A percentile compares a stretch with the other conserved stretches of the same genome.
These are phyloP conservation scores for Vitis riparia DNA, from an alignment of 164 flowering plant genomes.

Conservation along the genomic window DNA sequence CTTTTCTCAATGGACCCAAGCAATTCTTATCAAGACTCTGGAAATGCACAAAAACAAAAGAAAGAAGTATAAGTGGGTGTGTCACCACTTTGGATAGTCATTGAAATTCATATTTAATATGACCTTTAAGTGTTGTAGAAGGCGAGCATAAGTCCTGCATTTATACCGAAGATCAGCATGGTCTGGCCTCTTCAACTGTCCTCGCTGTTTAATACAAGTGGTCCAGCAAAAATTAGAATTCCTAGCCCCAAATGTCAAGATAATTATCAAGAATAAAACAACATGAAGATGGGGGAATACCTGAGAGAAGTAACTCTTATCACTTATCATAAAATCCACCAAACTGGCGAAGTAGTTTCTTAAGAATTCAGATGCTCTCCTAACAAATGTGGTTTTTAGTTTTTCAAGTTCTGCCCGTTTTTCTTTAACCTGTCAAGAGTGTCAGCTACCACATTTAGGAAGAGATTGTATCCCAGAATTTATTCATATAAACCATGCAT, in stretches of 20 bases:
- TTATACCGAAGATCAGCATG: slow-evolving; percentile 98
- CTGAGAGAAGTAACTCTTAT: slow-evolving; percentile 97
- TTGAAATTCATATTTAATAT: background rate
- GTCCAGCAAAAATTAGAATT: slow-evolving; percentile 11
- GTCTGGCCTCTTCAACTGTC: slow-evolving; percentile 98
- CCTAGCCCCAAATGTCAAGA: background rate
- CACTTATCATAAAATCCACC: slow-evolving; percentile 98
- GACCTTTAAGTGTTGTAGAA: slow-evolving; percentile 95
- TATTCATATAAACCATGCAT: background rate
- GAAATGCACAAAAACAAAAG: slow-evolving; percentile 6
- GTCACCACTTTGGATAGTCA: background rate
- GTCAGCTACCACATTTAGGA: slow-evolving; percentile 2
- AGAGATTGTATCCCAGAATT: background rate
- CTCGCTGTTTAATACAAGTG: slow-evolving; percentile 58
- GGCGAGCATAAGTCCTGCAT: slow-evolving; percentile 99
- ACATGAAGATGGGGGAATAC: slow-evolving; percentile 30
- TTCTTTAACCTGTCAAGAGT: slow-evolving; percentile 71
- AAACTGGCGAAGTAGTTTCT: slow-evolving; percentile 91
- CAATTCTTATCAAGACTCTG: slow-evolving; percentile 96
- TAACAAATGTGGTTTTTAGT: slow-evolving; percentile 73
- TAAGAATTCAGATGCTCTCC: slow-evolving; percentile 95
- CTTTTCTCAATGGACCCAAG: slow-evolving; percentile 91
- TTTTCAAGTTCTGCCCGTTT: slow-evolving; percentile 91
- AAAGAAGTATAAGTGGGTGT: background rate
- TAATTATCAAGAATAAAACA: background rate